phyloP scores from a whole-genome alignment of 495 filamentous ascomycete genomes.

The Xylaria curta region DNA sequence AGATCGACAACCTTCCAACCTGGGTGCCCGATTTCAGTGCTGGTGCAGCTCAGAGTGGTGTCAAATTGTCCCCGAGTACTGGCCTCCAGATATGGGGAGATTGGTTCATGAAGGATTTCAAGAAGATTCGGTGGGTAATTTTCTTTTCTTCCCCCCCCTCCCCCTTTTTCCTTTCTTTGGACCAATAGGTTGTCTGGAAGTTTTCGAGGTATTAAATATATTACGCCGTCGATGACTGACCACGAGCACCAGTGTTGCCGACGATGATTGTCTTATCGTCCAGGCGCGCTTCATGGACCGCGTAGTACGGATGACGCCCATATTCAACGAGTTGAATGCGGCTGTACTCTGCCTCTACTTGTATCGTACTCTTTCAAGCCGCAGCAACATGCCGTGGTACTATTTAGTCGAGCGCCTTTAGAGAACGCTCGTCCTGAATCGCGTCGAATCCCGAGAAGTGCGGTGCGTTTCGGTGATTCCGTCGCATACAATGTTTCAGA shows the following conservation, averaged over 20 bases:
- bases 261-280: slow-evolving; percentile 14
- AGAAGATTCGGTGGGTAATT: slow-evolving; percentile 7
- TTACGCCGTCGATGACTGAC: not conserved
- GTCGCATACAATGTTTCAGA: not conserved
- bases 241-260: not conserved
- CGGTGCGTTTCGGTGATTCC: not conserved
- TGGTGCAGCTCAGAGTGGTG: not conserved
- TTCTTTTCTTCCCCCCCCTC: not conserved
- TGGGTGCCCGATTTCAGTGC: slow-evolving; percentile 5
- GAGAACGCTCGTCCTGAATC: not conserved
- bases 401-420: not conserved
- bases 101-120: not conserved
- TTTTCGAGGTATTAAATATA: not conserved
- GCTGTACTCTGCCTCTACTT: slow-evolving; percentile 16
- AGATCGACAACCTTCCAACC: not conserved
- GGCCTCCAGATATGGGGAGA: not conserved
- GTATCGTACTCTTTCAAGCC: not conserved
- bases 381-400: not conserved
- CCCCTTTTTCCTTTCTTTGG: too few species aligned
- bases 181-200: not conserved
- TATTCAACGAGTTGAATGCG: slow-evolving; percentile 28
- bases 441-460: not conserved
- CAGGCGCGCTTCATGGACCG: slow-evolving; percentile 29
- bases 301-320: slow-evolving; percentile 24
- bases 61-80: not conserved